Evolutionary conservation across 2,329 filamentous ascomycete species (phyloP), one percentile per base, ranked within the genome.

Genomic region (Endoconidiophora polonica): DNA sequence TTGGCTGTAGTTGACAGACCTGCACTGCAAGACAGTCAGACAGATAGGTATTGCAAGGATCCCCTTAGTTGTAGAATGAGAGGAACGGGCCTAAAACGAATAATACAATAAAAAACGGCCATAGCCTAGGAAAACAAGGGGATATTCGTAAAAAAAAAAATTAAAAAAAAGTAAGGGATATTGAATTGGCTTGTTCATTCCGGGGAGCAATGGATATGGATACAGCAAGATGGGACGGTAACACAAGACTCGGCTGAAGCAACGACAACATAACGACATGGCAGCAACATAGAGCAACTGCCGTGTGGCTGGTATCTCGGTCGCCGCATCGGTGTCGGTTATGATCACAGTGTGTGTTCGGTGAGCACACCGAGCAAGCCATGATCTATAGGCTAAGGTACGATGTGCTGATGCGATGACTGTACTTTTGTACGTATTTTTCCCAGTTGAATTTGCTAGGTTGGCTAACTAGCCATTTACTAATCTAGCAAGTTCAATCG

Each of bases 161-260:
- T n/a, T 18, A 33, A 40, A 40, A 18, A 16, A 29, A 26, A 9
- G 46, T 5, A 29, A 26, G 14, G 37, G 14, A 26, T n/a, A 16
- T 16, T 24, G 23, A 22, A 16, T 14, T 10, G 24, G 20, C 5
- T 24, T 33, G 29, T 43, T 26, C 14, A 18, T n/a, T 33, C 23
- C 14, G 33, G 44, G 40, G 24, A 40, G 10, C 22, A 16, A 37
- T 46, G 44, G 7, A 41, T 46, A 43, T 20, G 24, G 44, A 46
- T 42, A 20, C 44, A 41, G 16, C 9, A 29, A 45, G 24, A 52
- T 48, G 41, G 33, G 46, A 49, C 50, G 50, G 50, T 49, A 41
- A 46, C 50, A 52, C 50, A 52, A 52, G 39, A 9, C 10, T 37
- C 48, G 23, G 37, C 39, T 46, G 24, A 22, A 22, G 18, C 40